phyloP scores from a whole-genome alignment of 2,329 filamentous ascomycete genomes.

The Pseudocercospora vitis region DNA sequence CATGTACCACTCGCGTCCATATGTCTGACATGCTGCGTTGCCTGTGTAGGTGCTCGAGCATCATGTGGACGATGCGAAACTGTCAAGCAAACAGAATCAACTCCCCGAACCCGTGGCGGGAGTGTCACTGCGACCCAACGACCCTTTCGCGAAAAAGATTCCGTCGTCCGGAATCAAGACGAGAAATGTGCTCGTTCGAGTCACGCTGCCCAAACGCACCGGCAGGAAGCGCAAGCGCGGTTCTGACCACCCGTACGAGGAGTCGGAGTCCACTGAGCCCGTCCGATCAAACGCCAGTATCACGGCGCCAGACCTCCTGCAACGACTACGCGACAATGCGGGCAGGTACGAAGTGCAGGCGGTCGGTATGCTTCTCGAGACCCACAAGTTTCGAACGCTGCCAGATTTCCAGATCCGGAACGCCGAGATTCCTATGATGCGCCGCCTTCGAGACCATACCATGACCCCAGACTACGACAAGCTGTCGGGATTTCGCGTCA shows the following conservation, averaged over 20 bases:
- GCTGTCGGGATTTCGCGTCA: constrained; percentile 66
- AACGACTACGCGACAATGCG: constrained; percentile 33
- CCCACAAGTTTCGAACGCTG: constrained; percentile 81
- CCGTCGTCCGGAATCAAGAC: constrained; percentile 73
- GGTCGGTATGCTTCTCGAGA: constrained; percentile 66
- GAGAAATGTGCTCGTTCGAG: constrained; percentile 81
- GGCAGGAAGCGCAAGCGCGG: constrained; percentile 83
- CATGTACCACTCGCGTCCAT: neutral
- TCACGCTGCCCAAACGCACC: constrained; percentile 83
- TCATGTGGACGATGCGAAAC: constrained; percentile 34
- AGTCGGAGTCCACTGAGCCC: constrained; percentile 11
- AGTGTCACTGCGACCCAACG: constrained; percentile 76
- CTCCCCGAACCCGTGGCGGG: constrained; percentile 54
- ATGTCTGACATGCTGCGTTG: constrained; percentile 19
- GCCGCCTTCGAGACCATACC: constrained; percentile 68
- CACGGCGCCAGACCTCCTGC: constrained; percentile 34
- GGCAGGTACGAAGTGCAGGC: constrained; percentile 32
- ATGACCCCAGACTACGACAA: constrained; percentile 64
- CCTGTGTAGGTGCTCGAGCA: constrained; percentile 34
- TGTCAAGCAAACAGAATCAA: constrained; percentile 25
- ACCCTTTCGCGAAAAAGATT: constrained; percentile 75
- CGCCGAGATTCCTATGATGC: constrained; percentile 58
- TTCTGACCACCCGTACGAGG: constrained; percentile 57
- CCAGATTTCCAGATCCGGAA: constrained; percentile 71
- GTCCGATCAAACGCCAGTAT: constrained; percentile 20